Conservation (phyloP, 495 filamentous ascomycete species). For the Barbatosphaeria neglecta region DNA sequence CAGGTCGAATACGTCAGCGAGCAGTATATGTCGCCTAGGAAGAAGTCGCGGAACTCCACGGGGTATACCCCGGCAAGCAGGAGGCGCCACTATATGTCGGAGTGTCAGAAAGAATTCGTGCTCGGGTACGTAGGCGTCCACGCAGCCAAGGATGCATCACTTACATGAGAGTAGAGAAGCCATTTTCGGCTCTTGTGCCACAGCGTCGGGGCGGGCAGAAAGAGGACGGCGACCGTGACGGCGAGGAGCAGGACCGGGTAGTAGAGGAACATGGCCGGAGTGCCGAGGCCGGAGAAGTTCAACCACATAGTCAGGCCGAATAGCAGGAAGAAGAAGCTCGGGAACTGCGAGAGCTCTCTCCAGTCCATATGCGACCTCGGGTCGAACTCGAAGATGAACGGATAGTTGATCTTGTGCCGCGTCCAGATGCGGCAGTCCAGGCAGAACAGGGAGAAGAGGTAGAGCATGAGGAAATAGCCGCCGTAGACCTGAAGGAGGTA, state of each 20-base stretch:
- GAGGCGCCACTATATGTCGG: slow-evolving; percentile 60
- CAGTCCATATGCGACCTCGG: slow-evolving; percentile 74
- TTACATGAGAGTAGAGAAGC: slow-evolving; percentile 74
- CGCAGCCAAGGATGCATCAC: slow-evolving; percentile 17
- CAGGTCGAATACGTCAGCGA: slow-evolving; percentile 83
- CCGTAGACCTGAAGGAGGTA: slow-evolving; percentile 80
- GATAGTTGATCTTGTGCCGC: slow-evolving; percentile 77
- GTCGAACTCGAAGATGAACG: slow-evolving; percentile 95
- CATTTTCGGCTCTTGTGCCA: slow-evolving; percentile 70
- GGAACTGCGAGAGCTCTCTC: slow-evolving; percentile 78
- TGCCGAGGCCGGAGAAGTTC: slow-evolving; percentile 61
- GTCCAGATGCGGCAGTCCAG: slow-evolving; percentile 75
- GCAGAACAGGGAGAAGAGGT: slow-evolving; percentile 64
- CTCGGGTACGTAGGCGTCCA: not conserved
- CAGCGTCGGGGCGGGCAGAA: slow-evolving; percentile 61
- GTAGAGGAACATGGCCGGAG: slow-evolving; percentile 64
- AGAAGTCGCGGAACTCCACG: slow-evolving; percentile 96
- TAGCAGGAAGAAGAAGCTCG: slow-evolving; percentile 63
- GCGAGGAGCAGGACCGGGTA: slow-evolving; percentile 77
- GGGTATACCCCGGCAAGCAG: slow-evolving; percentile 77
- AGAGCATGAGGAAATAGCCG: slow-evolving; percentile 68
- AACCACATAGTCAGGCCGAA: slow-evolving; percentile 76
- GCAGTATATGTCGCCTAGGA: slow-evolving; percentile 94
- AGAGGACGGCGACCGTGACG: slow-evolving; percentile 52
- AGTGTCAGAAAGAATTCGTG: not conserved